These are phyloP conservation scores for Lachnellula suecica DNA, from an alignment of 2,329 filamentous ascomycete species.

Conservation along the genomic window DNA sequence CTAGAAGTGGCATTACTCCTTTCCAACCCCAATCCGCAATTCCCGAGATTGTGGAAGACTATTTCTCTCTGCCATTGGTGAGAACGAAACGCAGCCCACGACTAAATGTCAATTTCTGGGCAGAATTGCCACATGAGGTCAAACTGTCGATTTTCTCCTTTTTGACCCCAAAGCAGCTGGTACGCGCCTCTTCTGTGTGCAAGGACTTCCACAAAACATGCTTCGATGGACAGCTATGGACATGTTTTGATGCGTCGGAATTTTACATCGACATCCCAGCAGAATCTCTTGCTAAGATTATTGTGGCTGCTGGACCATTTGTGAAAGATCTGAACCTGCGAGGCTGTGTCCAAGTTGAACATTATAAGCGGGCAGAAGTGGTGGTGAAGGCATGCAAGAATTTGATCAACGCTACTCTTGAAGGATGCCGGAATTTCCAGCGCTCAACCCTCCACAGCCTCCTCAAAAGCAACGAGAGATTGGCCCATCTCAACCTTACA, in stretches of 20 bases:
- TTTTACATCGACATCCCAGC: constrained; percentile 89
- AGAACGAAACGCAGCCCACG: constrained; percentile 28
- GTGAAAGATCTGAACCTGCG: constrained; percentile 86
- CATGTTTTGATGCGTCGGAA: constrained; percentile 75
- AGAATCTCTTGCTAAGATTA: constrained; percentile 79
- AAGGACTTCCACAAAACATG: constrained; percentile 79
- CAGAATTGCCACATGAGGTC: constrained; percentile 77
- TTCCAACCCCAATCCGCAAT: constrained; percentile 21
- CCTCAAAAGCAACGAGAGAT: constrained; percentile 68
- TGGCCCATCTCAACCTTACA: constrained; percentile 84
- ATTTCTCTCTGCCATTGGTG: constrained; percentile 27
- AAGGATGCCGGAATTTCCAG: constrained; percentile 85
- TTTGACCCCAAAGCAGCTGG: constrained; percentile 76
- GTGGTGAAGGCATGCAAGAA: constrained; percentile 85
- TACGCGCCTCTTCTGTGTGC: constrained; percentile 74
- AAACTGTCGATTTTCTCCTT: constrained; percentile 75
- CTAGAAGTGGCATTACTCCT: constrained; percentile 17
- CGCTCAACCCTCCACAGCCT: constrained; percentile 76
- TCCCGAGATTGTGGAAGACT: constrained; percentile 31
- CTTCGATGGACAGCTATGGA: constrained; percentile 95
- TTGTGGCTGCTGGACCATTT: constrained; percentile 83
- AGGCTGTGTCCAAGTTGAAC: constrained; percentile 85
- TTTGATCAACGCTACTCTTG: constrained; percentile 81
- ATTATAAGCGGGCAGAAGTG: constrained; percentile 74
- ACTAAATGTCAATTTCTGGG: constrained; percentile 68